Percentiles rank a stretch among this genome's conserved stretches.
These are phyloP conservation scores for Solanum corneliomulleri DNA, from an alignment of 257 asterid species.

Conservation along the genomic window DNA sequence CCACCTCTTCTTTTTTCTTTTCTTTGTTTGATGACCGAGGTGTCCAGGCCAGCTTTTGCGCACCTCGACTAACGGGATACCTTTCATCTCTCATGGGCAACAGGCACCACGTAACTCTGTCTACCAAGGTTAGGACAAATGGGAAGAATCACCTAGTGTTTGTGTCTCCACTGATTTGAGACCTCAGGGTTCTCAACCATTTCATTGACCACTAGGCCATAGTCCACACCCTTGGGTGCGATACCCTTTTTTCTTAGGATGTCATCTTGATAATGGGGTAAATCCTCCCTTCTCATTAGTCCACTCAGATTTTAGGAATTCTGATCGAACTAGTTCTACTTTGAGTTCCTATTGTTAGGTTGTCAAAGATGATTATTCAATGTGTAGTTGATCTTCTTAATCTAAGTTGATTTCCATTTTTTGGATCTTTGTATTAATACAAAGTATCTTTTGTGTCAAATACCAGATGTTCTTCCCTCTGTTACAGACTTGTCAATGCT, in stretches of 20 bases:
- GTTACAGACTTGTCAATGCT: not conserved
- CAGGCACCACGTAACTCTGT: not conserved
- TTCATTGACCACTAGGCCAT: too few relatives aligned
- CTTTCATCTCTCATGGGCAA: not conserved
- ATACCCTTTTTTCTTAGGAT: not conserved
- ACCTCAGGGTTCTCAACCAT: too few relatives aligned
- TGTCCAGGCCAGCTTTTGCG: too few relatives aligned
- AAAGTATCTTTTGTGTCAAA: not conserved
- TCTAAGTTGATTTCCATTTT: not conserved
- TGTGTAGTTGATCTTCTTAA: not conserved
- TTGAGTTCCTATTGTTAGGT: not conserved
- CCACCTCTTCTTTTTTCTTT: not conserved
- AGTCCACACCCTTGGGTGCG: too few relatives aligned
- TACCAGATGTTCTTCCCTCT: not conserved
- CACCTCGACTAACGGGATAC: not conserved
- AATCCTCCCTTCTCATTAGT: not conserved
- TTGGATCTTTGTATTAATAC: not conserved
- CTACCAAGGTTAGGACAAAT: not conserved
- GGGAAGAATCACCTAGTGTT: not conserved
- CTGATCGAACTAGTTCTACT: not conserved
- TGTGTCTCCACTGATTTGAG: not conserved
- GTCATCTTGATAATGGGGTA: not conserved
- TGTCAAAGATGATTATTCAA: not conserved
- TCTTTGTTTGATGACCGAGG: too few relatives aligned
- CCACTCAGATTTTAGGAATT: not conserved